Evolutionary conservation across 2,329 filamentous ascomycete species (phyloP), one percentile per base, ranked within the genome.

Genomic region (Exophiala mesophila): DNA sequence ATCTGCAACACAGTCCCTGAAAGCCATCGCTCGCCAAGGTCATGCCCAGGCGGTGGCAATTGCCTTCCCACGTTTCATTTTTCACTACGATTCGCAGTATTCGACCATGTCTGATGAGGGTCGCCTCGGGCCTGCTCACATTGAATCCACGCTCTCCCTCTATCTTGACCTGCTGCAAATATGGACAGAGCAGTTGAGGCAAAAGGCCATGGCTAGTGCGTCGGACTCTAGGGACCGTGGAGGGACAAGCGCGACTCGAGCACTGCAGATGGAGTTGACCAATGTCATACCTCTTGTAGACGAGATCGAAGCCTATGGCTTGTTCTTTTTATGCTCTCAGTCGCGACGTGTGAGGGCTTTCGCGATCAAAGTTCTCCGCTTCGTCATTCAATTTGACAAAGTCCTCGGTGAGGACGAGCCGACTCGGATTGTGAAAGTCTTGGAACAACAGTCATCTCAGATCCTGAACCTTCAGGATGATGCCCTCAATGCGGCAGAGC

Each of bases 41-140:
- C 85, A 95, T 64, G 89, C 92, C 0, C 88, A 98, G 55, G 86
- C 92, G 62, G 92, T 98, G 3, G 95, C 89, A 0, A 95, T 94
- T 65, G 90, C 92, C 0, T 98, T 98, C 65, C 87, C 92, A 26
- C 77, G 89, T 18, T 98, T 97, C 65, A 98, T 98, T 39, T 98
- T 98, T 69, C 95, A 92, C 55, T 98, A 97, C 61, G 94, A 98
- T 62, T 89, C 94, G 54, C 82, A 89, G 17, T 98, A 98, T 63
- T 88, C 90, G 1, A 97, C 92, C 21, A 96, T 97, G 82, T 95
- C 89, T 7, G 92, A 98, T 58, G 92, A 94, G 21, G 92, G 92
- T 2, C 92, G 98, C 82, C 79, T 98, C 17, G 92, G 90, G 0
- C 82, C 87, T 23, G 86, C 83, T 3, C 92, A 98, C 58, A 96